A percentile compares a stretch with the other conserved stretches of the same genome.
Evolutionary conservation across 1,139 yeast genomes (phyloP).

Genomic region (Kodamaea sp.): DNA sequence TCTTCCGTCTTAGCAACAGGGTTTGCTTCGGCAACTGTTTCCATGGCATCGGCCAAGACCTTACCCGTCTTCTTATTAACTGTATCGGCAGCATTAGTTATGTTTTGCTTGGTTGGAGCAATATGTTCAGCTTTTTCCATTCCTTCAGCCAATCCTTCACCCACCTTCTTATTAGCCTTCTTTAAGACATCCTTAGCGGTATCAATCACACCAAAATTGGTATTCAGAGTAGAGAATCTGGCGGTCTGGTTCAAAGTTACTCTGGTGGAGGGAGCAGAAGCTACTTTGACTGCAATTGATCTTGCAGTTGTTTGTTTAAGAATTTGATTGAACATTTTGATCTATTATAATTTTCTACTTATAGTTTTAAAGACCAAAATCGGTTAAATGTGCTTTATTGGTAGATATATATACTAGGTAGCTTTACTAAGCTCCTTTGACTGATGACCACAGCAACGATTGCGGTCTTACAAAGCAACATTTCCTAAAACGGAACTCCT

Average conservation of each 20-base stretch:
- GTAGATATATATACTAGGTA: too few relatives aligned
- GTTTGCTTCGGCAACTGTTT: conserved; percentile 25
- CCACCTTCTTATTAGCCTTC: conserved; percentile 31
- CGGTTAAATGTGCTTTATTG: too few relatives aligned
- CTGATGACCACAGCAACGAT: too few relatives aligned
- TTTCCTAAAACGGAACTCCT: too few relatives aligned
- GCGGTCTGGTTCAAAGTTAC: background rate
- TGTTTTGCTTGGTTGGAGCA: conserved; percentile 14
- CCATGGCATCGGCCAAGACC: conserved; percentile 34
- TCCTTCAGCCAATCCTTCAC: conserved; percentile 27
- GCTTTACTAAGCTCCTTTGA: too few relatives aligned
- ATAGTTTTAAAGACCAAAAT: too few relatives aligned
- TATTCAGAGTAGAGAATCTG: conserved; percentile 9
- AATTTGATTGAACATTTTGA: conserved; percentile 18
- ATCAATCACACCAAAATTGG: conserved; percentile 28
- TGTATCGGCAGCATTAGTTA: conserved; percentile 11
- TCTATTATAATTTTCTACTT: background rate
- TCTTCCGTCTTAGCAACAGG: conserved; percentile 7
- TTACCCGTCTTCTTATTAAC: conserved; percentile 29
- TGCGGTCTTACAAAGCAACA: too few relatives aligned
- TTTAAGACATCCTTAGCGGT: conserved; percentile 33
- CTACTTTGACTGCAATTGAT: conserved; percentile 5
- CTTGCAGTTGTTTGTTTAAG: conserved; percentile 6
- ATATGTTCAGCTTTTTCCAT: conserved; percentile 21
- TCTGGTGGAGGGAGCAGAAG: background rate